These are phyloP conservation scores for Coriolopsis trogii DNA, from an alignment of 1,284 basidiomycete genomes.

Conservation along the genomic window DNA sequence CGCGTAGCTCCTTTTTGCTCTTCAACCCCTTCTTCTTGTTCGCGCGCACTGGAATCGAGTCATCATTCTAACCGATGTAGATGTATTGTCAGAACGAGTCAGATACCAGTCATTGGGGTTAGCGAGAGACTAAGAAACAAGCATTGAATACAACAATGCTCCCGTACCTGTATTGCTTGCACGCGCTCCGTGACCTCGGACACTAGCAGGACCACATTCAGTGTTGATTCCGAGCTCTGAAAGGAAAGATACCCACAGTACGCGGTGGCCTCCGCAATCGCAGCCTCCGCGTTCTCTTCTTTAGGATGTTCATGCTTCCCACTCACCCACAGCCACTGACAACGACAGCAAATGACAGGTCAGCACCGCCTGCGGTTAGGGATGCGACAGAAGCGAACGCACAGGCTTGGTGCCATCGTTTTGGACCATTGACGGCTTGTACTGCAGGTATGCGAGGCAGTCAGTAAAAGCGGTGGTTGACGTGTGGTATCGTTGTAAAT, in stretches of 20 bases:
- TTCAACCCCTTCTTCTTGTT: slow-evolving; percentile 72
- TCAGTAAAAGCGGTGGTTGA: neutral
- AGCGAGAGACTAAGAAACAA: neutral
- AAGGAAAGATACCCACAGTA: slow-evolving; percentile 46
- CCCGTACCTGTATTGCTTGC: slow-evolving; percentile 57
- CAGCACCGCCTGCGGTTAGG: slow-evolving; percentile 1
- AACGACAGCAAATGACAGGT: slow-evolving; percentile 54
- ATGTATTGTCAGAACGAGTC: neutral
- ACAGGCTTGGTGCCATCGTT: slow-evolving; percentile 76
- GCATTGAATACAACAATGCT: neutral
- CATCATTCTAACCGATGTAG: slow-evolving; percentile 51
- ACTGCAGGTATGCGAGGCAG: slow-evolving; percentile 40
- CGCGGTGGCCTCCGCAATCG: slow-evolving; percentile 48
- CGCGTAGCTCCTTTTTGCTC: slow-evolving; percentile 74
- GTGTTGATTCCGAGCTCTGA: neutral
- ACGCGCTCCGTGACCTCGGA: slow-evolving; percentile 57
- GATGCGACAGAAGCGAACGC: neutral
- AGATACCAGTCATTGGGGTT: too few relatives aligned
- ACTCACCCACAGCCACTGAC: slow-evolving; percentile 52
- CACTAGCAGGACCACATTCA: slow-evolving; percentile 43
- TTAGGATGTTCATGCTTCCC: slow-evolving; percentile 18
- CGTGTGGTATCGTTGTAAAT: neutral
- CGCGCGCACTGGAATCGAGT: slow-evolving; percentile 61
- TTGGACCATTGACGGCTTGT: slow-evolving; percentile 73
- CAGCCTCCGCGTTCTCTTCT: slow-evolving; percentile 35